Percentiles rank a stretch among this genome's conserved stretches.
Conservation (phyloP, 176 grass and related monocot species). For the Saccharum spontaneum region DNA sequence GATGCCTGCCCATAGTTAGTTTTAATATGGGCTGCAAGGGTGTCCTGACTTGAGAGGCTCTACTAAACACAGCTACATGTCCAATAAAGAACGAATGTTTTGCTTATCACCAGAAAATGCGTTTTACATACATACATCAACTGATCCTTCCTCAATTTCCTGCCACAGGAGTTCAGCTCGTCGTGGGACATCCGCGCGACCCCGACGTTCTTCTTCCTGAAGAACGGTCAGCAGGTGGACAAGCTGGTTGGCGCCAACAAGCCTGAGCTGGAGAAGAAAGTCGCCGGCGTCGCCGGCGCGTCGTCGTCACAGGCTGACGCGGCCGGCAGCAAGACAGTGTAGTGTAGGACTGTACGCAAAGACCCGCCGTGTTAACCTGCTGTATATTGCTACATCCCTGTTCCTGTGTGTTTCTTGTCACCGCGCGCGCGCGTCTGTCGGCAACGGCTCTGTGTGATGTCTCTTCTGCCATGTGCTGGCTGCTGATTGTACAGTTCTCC, state of each 20-base stretch:
- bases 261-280: slow-evolving; percentile 87
- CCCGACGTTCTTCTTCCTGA: slow-evolving; percentile 91
- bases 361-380: not conserved
- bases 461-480: not conserved
- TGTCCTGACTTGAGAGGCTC: not conserved
- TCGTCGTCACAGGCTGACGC: not conserved
- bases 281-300: slow-evolving; percentile 36
- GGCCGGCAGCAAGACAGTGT: not conserved
- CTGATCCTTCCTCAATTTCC: not conserved
- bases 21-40: not conserved
- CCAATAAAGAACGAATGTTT: not conserved
- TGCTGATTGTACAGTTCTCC: not conserved
- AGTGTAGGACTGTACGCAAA: not conserved
- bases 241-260: slow-evolving; percentile 90
- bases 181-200: slow-evolving; percentile 91
- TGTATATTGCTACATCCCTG: not conserved
- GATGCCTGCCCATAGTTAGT: not conserved
- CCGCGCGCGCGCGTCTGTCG: too few relatives aligned
- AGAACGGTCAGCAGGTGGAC: slow-evolving; percentile 82
- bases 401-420: not conserved
- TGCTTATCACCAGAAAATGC: not conserved
- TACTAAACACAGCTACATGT: not conserved
- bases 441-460: not conserved
- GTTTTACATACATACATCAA: not conserved
- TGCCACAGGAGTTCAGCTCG: slow-evolving; percentile 78